phyloP scores from a whole-genome alignment of 2,329 filamentous ascomycete species.

The Aspergillus fischeri region DNA sequence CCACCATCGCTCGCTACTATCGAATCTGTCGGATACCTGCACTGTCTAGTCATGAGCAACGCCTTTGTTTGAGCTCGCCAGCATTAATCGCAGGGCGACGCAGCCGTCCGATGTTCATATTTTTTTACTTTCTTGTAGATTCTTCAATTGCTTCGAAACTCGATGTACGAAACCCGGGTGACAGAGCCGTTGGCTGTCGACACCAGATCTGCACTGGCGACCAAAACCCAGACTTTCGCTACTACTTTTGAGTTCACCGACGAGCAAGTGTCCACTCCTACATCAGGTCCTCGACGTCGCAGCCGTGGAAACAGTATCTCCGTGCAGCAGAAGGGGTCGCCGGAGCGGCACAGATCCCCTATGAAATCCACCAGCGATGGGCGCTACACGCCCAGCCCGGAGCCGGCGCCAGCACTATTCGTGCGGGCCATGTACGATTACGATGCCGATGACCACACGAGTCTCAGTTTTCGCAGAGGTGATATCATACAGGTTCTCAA shows the following conservation, averaged over 20 bases:
- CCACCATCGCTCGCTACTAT: not conserved
- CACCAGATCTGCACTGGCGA: conserved; percentile 29
- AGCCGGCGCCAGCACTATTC: conserved; percentile 60
- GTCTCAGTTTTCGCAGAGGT: conserved; percentile 92
- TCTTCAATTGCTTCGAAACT: conserved; percentile 12
- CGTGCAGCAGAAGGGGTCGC: conserved; percentile 20
- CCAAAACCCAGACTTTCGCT: conserved; percentile 35
- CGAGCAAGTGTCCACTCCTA: conserved; percentile 31
- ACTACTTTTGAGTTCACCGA: conserved; percentile 44
- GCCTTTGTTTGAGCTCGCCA: conserved; percentile 17
- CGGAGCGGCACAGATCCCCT: conserved; percentile 25
- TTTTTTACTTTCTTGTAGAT: conserved; percentile 2
- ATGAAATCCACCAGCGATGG: conserved; percentile 27
- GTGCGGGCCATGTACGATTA: conserved; percentile 97
- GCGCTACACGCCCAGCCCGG: conserved; percentile 33
- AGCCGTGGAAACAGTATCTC: conserved; percentile 31
- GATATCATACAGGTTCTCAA: conserved; percentile 99
- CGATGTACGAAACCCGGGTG: conserved; percentile 33
- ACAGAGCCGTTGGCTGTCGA: conserved; percentile 32
- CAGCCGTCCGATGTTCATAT: conserved; percentile 7
- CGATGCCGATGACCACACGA: conserved; percentile 93
- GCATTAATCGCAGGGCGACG: conserved; percentile 15
- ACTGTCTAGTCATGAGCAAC: conserved; percentile 18
- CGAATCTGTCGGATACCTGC: conserved; percentile 5
- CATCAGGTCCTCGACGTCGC: conserved; percentile 25